These are phyloP conservation scores for Aspergillus indologenus DNA, from an alignment of 495 filamentous ascomycete species.

Conservation along the genomic window DNA sequence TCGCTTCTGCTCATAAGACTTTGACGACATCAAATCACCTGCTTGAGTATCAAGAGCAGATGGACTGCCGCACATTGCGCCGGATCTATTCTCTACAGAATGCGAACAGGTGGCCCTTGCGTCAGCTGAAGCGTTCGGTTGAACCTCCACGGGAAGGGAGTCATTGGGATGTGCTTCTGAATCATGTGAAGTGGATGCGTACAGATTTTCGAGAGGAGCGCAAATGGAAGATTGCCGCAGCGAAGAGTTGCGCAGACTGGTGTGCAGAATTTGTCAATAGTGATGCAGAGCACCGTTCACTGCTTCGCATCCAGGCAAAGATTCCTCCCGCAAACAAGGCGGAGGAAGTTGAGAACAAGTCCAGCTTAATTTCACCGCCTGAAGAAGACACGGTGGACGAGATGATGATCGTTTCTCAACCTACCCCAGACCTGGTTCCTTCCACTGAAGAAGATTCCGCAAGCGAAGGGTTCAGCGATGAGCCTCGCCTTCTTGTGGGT, in stretches of 20 bases:
- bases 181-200: conserved; percentile 95
- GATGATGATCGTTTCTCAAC: conserved; percentile 38
- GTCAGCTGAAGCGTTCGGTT: conserved; percentile 73
- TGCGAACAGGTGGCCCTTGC: conserved; percentile 83
- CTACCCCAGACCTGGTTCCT: conserved; percentile 69
- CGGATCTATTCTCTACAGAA: conserved; percentile 86
- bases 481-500: conserved; percentile 37
- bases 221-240: conserved; percentile 86
- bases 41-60: conserved; percentile 73
- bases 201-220: conserved; percentile 92
- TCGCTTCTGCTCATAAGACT: conserved; percentile 76
- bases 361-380: conserved; percentile 24
- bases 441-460: conserved; percentile 58
- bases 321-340: conserved; percentile 28
- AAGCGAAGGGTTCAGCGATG: conserved; percentile 48
- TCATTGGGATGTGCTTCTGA: conserved; percentile 81
- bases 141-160: conserved; percentile 73
- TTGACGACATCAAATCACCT: conserved; percentile 74
- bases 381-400: conserved; percentile 38
- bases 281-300: conserved; percentile 54
- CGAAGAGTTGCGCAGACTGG: conserved; percentile 69
- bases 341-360: conserved; percentile 20
- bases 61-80: conserved; percentile 77
- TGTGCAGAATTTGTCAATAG: conserved; percentile 78
- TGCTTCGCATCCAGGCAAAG: conserved; percentile 62